Evolutionary conservation across 345 rosid species (phyloP), one percentile per base, ranked within the genome.

Genomic region (Syzygium aqueum): DNA sequence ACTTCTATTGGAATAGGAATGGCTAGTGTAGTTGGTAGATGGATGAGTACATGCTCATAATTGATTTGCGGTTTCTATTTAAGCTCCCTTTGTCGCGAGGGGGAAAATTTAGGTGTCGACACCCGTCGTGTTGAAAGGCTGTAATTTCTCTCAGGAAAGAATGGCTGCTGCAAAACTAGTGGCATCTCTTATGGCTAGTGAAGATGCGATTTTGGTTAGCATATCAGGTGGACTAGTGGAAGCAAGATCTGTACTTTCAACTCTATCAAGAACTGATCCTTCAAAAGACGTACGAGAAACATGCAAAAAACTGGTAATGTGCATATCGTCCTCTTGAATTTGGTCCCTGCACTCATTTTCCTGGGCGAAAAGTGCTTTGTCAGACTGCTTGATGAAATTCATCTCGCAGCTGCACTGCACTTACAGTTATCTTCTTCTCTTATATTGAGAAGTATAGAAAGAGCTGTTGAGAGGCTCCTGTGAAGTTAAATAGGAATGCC

Each of bases 161-260:
- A 89, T 97, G 90, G 96, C 94, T 27, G 93, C 95, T 86, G 97
- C 96, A 30, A 97, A 96, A 93, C 96, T 97, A 78, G 90, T 94
- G 93, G 93, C 97, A 83, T 93, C 97, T 73, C 96, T 97, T 82
- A 93, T 97, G 97, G 98, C 93, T 30, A 90, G 98, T 89, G 99
- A 96, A 92, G 98, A 96, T 77, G 89, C 67, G 51, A 91, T 95
- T 56, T 80, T 94, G 90, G 94, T 89, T 90, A 93, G 90, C 89
- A 93, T 97, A 90, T 93, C 98, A 19, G 94, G 87, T 23, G 96
- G 93, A 49, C 91, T 96, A 83, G 89, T 95, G 8, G 96, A 94
- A 90, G 98, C 98, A 85, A 94, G 94, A 92, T 90, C 93, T 52
- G 90, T 92, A 50, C 93, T 97, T 85, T 92, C 91, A 28, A 88